Conservation (phyloP, 148 eudicot genomes). For the Persicaria maculosa region DNA sequence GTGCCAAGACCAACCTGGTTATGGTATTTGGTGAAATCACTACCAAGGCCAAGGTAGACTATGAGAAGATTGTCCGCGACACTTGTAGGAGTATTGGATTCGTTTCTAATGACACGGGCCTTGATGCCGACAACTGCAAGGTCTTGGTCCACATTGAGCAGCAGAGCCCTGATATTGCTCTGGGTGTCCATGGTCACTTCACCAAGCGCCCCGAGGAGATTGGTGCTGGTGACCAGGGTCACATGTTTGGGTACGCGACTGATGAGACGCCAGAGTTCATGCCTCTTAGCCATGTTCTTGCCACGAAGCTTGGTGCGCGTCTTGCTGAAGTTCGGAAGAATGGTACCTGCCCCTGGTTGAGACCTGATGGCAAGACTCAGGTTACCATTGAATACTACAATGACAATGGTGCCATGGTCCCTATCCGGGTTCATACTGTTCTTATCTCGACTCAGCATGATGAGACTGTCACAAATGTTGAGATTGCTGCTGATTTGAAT, state of each 20-base stretch:
- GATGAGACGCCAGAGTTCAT: conserved; percentile 49
- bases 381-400: conserved; percentile 36
- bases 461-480: conserved; percentile 33
- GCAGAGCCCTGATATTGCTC: conserved; percentile 48
- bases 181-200: conserved; percentile 36
- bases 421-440: conserved; percentile 36
- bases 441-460: conserved; percentile 42
- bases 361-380: conserved; percentile 43
- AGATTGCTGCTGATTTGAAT: conserved; percentile 30
- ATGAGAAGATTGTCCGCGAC: conserved; percentile 26
- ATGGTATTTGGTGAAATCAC: conserved; percentile 40
- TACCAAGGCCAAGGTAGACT: conserved; percentile 31
- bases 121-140: conserved; percentile 40
- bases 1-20: conserved; percentile 39
- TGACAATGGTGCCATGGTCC: conserved; percentile 37
- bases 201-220: conserved; percentile 36
- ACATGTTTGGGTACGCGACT: conserved; percentile 49
- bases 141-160: conserved; percentile 39
- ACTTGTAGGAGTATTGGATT: conserved; percentile 24
- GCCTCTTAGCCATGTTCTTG: conserved; percentile 45
- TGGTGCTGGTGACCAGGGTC: conserved; percentile 43
- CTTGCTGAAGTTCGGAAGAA: conserved; percentile 37
- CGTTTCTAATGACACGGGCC: conserved; percentile 27
- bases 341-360: conserved; percentile 38
- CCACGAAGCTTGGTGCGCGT: conserved; percentile 32